Conservation (phyloP, 2,329 filamentous ascomycete genomes). For the Drechslerella dactyloides region DNA sequence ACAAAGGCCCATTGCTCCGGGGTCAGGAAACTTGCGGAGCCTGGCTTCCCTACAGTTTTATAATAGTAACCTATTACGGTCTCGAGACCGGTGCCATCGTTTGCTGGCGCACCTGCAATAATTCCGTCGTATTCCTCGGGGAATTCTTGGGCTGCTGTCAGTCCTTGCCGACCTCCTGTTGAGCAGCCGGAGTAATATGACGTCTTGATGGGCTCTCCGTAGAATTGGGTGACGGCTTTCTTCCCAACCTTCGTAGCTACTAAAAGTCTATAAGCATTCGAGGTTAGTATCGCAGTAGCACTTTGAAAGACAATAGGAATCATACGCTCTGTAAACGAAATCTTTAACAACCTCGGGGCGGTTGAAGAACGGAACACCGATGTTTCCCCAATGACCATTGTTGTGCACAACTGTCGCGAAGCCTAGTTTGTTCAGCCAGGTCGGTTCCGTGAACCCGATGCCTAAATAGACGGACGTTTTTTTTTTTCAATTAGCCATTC, state of each 20-base stretch:
- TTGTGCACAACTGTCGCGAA: constrained; percentile 27
- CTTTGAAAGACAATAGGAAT: no score
- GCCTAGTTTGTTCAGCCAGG: neutral
- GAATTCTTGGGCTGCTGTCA: constrained; percentile 60
- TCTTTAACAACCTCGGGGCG: constrained; percentile 24
- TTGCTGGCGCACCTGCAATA: constrained; percentile 59
- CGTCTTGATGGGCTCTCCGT: constrained; percentile 55
- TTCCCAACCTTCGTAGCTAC: constrained; percentile 11
- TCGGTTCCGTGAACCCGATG: neutral
- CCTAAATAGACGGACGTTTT: neutral
- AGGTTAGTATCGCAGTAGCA: neutral
- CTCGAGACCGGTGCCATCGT: constrained; percentile 61
- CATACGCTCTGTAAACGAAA: constrained; percentile 23
- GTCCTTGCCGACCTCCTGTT: constrained; percentile 61
- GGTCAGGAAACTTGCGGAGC: constrained; percentile 55
- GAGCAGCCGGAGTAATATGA: constrained; percentile 63
- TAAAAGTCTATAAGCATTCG: neutral
- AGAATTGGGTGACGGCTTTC: constrained; percentile 11
- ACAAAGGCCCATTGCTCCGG: constrained; percentile 56
- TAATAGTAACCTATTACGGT: constrained; percentile 60
- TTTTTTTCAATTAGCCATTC: neutral
- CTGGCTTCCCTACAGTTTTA: constrained; percentile 58
- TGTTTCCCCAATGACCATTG: constrained; percentile 23
- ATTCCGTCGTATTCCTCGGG: constrained; percentile 63
- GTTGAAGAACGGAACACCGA: constrained; percentile 18